Percentiles rank a stretch among this genome's conserved stretches.
phyloP scores from a whole-genome alignment of 768 basidiomycete species.

The Russula sp. region DNA sequence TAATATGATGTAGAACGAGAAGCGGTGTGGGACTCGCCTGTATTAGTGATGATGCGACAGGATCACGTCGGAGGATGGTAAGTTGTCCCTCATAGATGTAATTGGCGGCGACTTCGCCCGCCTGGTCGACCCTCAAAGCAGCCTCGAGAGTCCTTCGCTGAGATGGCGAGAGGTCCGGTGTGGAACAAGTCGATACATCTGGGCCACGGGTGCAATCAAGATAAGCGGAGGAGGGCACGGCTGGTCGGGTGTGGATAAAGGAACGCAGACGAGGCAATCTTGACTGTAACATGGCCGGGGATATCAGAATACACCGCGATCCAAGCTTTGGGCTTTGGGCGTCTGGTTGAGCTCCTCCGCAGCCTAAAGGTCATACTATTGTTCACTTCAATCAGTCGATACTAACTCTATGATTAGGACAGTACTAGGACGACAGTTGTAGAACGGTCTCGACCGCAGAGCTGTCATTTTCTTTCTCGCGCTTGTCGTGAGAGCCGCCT shows the following conservation, averaged over 20 bases:
- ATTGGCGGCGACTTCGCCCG: conserved; percentile 93
- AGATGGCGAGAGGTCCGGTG: conserved; percentile 52
- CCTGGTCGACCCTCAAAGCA: conserved; percentile 89
- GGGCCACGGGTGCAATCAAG: conserved; percentile 39
- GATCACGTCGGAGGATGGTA: conserved; percentile 63
- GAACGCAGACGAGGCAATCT: conserved; percentile 1
- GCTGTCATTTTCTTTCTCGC: conserved; percentile 14
- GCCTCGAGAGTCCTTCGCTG: conserved; percentile 55
- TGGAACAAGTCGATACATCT: conserved; percentile 48
- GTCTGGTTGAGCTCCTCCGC: too few relatives aligned
- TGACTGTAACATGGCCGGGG: background rate
- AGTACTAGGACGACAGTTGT: too few relatives aligned
- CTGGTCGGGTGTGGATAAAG: conserved; percentile 20
- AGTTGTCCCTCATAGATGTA: conserved; percentile 92
- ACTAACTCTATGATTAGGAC: too few relatives aligned
- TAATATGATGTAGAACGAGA: conserved; percentile 10
- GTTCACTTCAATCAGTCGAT: too few relatives aligned
- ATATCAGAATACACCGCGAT: background rate
- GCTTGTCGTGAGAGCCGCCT: background rate
- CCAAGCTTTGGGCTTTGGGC: too few relatives aligned
- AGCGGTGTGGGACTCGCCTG: conserved; percentile 50
- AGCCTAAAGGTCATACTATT: too few relatives aligned
- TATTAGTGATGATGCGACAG: conserved; percentile 58
- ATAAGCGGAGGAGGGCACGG: conserved; percentile 49
- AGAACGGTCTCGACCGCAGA: too few relatives aligned